phyloP scores from a whole-genome alignment of 139 green algal genomes.

The Spirogloea muscicola region DNA sequence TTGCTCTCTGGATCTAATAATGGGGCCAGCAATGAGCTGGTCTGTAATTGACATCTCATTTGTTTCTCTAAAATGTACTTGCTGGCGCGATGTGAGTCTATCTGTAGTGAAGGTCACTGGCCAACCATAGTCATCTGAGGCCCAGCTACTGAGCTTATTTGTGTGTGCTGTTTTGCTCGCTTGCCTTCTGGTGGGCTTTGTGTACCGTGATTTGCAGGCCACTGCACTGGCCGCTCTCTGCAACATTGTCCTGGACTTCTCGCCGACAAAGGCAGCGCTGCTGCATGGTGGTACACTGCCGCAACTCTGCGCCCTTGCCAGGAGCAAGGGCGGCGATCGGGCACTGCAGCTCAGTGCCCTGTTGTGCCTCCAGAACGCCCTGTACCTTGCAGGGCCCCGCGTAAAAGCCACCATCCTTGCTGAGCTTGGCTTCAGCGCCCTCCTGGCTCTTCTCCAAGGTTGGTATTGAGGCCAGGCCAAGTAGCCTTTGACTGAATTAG shows the following conservation, averaged over 20 bases:
- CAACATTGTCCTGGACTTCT: slow-evolving; percentile 82
- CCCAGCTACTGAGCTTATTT: not conserved
- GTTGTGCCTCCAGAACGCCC: slow-evolving; percentile 74
- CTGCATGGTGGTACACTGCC: slow-evolving; percentile 53
- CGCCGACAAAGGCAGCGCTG: slow-evolving; percentile 41
- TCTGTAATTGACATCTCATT: too few relatives aligned
- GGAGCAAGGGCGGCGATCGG: slow-evolving; percentile 33
- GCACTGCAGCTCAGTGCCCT: slow-evolving; percentile 62
- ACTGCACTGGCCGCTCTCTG: slow-evolving; percentile 60
- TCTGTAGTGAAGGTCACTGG: not conserved
- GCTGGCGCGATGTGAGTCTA: not conserved
- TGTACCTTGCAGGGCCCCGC: slow-evolving; percentile 41
- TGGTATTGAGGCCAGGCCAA: not conserved
- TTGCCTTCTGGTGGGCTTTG: too few relatives aligned
- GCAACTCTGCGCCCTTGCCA: slow-evolving; percentile 54
- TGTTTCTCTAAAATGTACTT: not conserved
- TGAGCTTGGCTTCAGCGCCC: slow-evolving; percentile 56
- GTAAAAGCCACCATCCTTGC: slow-evolving; percentile 15
- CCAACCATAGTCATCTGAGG: not conserved
- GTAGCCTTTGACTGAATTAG: too few relatives aligned
- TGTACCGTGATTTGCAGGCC: slow-evolving; percentile 59
- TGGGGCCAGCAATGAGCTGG: not conserved
- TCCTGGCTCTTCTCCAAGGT: slow-evolving; percentile 57
- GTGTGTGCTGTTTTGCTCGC: not conserved
- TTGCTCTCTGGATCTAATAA: not conserved